Percentiles rank a stretch among this genome's conserved stretches.
These are phyloP conservation scores for Phytophthora capsici DNA, from an alignment of 352 stramenopile species.

Conservation along the genomic window DNA sequence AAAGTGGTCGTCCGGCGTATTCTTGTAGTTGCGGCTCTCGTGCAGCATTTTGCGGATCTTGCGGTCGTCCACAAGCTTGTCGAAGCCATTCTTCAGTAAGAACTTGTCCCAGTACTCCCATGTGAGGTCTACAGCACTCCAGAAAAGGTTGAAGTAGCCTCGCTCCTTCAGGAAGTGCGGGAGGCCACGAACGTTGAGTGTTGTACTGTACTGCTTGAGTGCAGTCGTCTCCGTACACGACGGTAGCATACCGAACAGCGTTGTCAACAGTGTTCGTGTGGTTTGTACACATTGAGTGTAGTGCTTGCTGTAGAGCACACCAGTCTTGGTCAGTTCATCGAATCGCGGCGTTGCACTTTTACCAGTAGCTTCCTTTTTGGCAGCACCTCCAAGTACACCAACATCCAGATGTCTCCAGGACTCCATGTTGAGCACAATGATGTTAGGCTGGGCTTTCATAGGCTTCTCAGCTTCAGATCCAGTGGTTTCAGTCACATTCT, in stretches of 20 bases:
- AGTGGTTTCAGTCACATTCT: conserved; percentile 5
- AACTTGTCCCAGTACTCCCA: conserved; percentile 82
- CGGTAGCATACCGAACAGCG: conserved; percentile 75
- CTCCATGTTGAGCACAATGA: conserved; percentile 81
- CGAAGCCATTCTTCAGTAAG: conserved; percentile 64
- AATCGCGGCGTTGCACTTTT: conserved; percentile 69
- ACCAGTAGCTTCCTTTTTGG: conserved; percentile 50
- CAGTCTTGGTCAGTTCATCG: conserved; percentile 57
- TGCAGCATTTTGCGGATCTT: conserved; percentile 75
- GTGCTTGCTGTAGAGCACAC: conserved; percentile 71
- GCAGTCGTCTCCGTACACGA: conserved; percentile 73
- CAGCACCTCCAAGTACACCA: conserved; percentile 60
- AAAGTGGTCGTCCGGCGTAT: conserved; percentile 67
- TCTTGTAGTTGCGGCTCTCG: conserved; percentile 59
- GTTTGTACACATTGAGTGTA: conserved; percentile 78
- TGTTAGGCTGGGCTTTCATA: conserved; percentile 48
- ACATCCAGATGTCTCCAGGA: conserved; percentile 74
- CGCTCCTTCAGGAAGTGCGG: conserved; percentile 74
- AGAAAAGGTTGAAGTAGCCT: conserved; percentile 79
- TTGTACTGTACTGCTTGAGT: conserved; percentile 63
- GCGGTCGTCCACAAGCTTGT: conserved; percentile 71
- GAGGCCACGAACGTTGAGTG: conserved; percentile 55
- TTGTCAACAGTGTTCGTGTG: conserved; percentile 69
- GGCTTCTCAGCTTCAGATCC: conserved; percentile 10
- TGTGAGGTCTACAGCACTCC: conserved; percentile 63